A percentile compares a stretch with the other conserved stretches of the same genome.
These are phyloP conservation scores for Cytospora mali DNA, from an alignment of 2,329 filamentous ascomycete genomes.

Conservation along the genomic window DNA sequence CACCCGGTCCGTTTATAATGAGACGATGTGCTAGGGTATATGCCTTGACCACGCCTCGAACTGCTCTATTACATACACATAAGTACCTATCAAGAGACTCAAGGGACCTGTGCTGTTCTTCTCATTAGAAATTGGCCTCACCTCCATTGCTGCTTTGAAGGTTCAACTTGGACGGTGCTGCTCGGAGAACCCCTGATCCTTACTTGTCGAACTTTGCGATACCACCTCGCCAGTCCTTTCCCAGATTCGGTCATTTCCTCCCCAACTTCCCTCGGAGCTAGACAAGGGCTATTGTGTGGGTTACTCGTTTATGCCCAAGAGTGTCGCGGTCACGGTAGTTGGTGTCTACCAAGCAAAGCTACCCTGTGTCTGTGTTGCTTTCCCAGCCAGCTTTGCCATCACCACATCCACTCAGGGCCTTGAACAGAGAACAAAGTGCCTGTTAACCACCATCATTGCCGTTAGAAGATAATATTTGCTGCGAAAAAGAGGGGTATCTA, in stretches of 20 bases:
- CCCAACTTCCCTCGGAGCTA: constrained; percentile 30
- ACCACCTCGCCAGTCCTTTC: constrained; percentile 33
- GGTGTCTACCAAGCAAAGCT: constrained; percentile 3
- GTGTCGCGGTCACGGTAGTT: constrained; percentile 16
- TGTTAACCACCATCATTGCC: background rate
- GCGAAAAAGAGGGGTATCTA: constrained; percentile 22
- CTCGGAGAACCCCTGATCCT: constrained; percentile 34
- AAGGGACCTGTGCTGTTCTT: background rate
- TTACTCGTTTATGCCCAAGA: constrained; percentile 18
- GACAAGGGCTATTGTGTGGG: constrained; percentile 25
- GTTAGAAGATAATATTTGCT: constrained; percentile 6
- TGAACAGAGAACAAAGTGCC: constrained; percentile 4
- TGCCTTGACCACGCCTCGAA: constrained; percentile 1
- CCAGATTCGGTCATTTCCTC: constrained; percentile 31
- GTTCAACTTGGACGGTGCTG: constrained; percentile 19
- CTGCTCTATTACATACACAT: constrained; percentile 10
- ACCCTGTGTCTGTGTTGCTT: constrained; percentile 7
- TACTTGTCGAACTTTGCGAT: constrained; percentile 33
- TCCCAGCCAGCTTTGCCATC: background rate
- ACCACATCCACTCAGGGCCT: background rate
- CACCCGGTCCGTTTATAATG: constrained; percentile 16
- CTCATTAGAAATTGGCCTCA: constrained; percentile 3
- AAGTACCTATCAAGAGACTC: constrained; percentile 12
- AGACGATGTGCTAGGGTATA: constrained; percentile 20
- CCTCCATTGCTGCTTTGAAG: constrained; percentile 15